A percentile compares a stretch with the other conserved stretches of the same genome.
Evolutionary conservation across 2,329 filamentous ascomycete genomes (phyloP).

Genomic region (Penicillium hesseltinei): DNA sequence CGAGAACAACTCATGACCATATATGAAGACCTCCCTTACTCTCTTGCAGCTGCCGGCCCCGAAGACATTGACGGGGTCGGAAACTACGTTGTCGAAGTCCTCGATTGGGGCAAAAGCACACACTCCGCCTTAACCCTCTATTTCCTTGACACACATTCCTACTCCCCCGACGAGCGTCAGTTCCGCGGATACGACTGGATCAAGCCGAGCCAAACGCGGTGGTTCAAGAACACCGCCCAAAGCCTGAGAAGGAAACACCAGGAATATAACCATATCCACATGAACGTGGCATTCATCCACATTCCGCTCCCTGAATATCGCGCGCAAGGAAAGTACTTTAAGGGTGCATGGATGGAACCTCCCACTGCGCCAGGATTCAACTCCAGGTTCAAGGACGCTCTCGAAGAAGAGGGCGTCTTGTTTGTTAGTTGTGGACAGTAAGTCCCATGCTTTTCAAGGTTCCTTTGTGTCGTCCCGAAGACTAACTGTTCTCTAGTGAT

Average conservation of each 20-base stretch:
- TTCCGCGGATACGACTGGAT: slow-evolving; percentile 97
- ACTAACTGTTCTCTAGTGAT: slow-evolving; percentile 56
- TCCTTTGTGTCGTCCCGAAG: neutral
- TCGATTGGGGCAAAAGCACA: slow-evolving; percentile 72
- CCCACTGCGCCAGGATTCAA: slow-evolving; percentile 89
- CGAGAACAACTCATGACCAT: slow-evolving; percentile 79
- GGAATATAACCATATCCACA: slow-evolving; percentile 86
- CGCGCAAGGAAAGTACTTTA: slow-evolving; percentile 56
- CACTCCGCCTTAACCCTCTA: slow-evolving; percentile 95
- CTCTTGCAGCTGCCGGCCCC: slow-evolving; percentile 79
- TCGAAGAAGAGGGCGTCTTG: slow-evolving; percentile 80
- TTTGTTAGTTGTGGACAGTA: slow-evolving; percentile 91
- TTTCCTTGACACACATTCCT: slow-evolving; percentile 87
- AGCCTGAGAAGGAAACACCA: slow-evolving; percentile 72
- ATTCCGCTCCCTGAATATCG: slow-evolving; percentile 91
- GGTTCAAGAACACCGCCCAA: slow-evolving; percentile 80
- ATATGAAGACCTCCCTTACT: slow-evolving; percentile 83
- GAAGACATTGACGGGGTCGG: slow-evolving; percentile 83
- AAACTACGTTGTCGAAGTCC: slow-evolving; percentile 90
- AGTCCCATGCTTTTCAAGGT: slow-evolving; percentile 39
- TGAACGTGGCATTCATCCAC: slow-evolving; percentile 96
- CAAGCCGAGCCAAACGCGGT: slow-evolving; percentile 88
- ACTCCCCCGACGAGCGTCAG: slow-evolving; percentile 82
- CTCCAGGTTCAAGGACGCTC: slow-evolving; percentile 84
- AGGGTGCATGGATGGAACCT: slow-evolving; percentile 75